Percentiles rank a stretch among this genome's conserved stretches.
phyloP scores from a whole-genome alignment of 2,329 filamentous ascomycete species.

The Claviceps spartinae region DNA sequence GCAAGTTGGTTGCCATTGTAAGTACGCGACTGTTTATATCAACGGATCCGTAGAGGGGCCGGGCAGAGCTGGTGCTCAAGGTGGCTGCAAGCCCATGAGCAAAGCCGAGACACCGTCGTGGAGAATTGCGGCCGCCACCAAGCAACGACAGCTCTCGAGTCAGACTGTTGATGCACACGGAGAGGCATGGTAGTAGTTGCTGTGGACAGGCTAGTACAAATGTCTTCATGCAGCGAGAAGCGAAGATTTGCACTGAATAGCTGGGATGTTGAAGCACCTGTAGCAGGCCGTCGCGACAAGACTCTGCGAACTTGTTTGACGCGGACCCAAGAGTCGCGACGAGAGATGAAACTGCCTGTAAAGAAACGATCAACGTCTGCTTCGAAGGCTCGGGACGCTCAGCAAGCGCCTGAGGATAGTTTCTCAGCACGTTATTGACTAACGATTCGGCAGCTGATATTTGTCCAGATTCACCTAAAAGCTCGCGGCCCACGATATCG shows the following conservation, averaged over 20 bases:
- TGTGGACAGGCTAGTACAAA: constrained; percentile 87
- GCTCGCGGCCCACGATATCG: constrained; percentile 64
- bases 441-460: constrained; percentile 67
- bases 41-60: constrained; percentile 85
- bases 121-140: constrained; percentile 59
- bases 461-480: constrained; percentile 83
- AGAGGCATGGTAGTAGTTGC: constrained; percentile 79
- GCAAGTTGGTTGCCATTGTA: constrained; percentile 76
- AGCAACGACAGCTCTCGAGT: constrained; percentile 73
- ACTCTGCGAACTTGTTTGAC: constrained; percentile 63
- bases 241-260: constrained; percentile 88
- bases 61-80: constrained; percentile 74
- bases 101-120: constrained; percentile 75
- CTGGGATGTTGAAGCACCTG: constrained; percentile 89
- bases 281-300: constrained; percentile 72
- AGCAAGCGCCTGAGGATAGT: constrained; percentile 80
- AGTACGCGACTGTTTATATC: constrained; percentile 89
- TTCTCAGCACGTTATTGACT: constrained; percentile 80
- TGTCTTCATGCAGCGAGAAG: constrained; percentile 70
- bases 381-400: constrained; percentile 84
- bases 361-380: constrained; percentile 62
- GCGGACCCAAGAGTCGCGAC: constrained; percentile 73
- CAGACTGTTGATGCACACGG: constrained; percentile 93
- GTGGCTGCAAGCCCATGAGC: constrained; percentile 84
- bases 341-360: constrained; percentile 68